A percentile compares a stretch with the other conserved stretches of the same genome.
These are phyloP conservation scores for Nicotiana obtusifolia DNA, from an alignment of 257 asterid species.

Conservation along the genomic window DNA sequence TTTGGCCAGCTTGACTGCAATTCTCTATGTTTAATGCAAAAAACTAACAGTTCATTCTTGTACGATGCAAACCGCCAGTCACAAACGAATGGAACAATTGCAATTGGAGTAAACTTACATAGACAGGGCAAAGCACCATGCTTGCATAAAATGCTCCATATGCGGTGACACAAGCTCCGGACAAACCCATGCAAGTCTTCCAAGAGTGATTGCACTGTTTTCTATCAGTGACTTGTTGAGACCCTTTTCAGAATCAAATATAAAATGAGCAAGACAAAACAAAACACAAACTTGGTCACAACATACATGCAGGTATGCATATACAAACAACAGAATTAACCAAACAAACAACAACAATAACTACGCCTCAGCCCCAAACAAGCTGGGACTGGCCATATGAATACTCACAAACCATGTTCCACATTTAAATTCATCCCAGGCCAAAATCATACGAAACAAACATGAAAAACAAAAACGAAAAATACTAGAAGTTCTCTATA, in stretches of 20 bases:
- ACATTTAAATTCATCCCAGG: too few species aligned
- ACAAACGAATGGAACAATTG: background rate
- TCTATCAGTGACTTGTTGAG: constrained; percentile 85
- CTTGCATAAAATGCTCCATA: constrained; percentile 95
- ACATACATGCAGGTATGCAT: background rate
- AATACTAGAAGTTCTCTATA: too few species aligned
- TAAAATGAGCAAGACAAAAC: constrained; percentile 21
- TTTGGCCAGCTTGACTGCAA: background rate
- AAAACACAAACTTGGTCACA: background rate
- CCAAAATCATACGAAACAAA: too few species aligned
- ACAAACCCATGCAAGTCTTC: constrained; percentile 90
- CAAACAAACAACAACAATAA: background rate
- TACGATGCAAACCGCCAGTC: background rate
- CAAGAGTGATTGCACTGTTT: constrained; percentile 90
- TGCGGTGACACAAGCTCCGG: constrained; percentile 92
- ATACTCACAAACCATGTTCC: too few species aligned
- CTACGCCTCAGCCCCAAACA: too few species aligned
- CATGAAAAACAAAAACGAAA: too few species aligned
- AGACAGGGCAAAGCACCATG: constrained; percentile 89
- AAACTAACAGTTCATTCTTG: background rate
- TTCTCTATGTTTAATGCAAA: constrained; percentile 3
- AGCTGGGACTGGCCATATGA: too few species aligned
- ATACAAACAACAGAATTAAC: background rate
- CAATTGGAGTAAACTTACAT: constrained; percentile 43
- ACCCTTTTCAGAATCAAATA: constrained; percentile 41